A percentile compares a stretch with the other conserved stretches of the same genome.
These are phyloP conservation scores for Sarcomyxa edulis DNA, from an alignment of 768 basidiomycete genomes.

Conservation along the genomic window DNA sequence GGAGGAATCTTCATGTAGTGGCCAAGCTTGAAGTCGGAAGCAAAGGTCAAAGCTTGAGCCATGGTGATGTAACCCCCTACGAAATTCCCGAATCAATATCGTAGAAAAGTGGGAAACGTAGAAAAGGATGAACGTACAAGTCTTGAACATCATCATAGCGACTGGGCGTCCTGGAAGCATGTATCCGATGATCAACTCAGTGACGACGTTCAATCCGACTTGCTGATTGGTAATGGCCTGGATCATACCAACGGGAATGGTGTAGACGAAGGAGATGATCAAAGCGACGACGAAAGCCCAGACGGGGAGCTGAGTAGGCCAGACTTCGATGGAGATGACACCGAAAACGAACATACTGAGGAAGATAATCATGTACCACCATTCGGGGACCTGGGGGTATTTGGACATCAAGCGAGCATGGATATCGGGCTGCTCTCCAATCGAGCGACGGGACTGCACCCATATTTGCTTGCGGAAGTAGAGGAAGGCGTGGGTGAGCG, in stretches of 20 bases:
- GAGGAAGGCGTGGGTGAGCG: conserved; percentile 63
- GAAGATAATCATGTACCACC: conserved; percentile 79
- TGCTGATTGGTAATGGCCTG: conserved; percentile 63
- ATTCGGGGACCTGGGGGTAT: conserved; percentile 76
- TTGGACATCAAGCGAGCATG: conserved; percentile 77
- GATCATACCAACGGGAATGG: conserved; percentile 73
- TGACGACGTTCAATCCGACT: conserved; percentile 50
- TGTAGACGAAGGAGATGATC: conserved; percentile 58
- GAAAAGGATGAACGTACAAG: conserved; percentile 72
- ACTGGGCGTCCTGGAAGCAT: conserved; percentile 71
- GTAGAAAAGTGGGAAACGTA: too few relatives aligned
- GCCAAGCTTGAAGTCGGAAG: conserved; percentile 74
- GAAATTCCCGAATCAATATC: too few relatives aligned
- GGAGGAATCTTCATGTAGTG: conserved; percentile 79
- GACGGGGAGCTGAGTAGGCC: conserved; percentile 45
- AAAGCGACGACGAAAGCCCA: conserved; percentile 60
- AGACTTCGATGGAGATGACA: conserved; percentile 63
- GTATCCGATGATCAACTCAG: conserved; percentile 79
- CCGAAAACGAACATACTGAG: conserved; percentile 65
- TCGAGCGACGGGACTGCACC: conserved; percentile 61
- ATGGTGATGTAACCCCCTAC: conserved; percentile 16
- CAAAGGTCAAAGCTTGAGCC: conserved; percentile 55
- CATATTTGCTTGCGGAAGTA: conserved; percentile 80
- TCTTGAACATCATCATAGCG: conserved; percentile 87
- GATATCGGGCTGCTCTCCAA: conserved; percentile 79